Percentiles rank a stretch among this genome's conserved stretches.
Evolutionary conservation across 331 rosid genomes (phyloP).

Genomic region (Prunus yedoensis): DNA sequence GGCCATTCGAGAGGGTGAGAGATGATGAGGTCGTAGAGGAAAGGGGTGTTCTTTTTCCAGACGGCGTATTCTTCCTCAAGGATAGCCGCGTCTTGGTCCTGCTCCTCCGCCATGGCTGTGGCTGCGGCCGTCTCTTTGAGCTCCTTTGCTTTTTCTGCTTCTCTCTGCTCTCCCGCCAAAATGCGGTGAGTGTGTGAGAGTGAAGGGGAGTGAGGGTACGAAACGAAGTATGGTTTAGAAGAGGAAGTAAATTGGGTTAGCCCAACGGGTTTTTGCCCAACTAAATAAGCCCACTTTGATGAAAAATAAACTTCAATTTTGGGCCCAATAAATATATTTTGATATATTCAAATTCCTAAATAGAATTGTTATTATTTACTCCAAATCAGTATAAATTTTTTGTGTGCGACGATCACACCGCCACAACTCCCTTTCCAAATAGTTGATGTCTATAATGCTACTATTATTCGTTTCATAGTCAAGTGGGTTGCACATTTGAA

Average conservation of each 20-base stretch:
- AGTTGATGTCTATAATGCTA: no score
- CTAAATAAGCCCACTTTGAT: not conserved
- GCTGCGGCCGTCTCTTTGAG: not conserved
- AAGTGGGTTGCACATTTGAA: no score
- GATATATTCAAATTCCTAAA: no score
- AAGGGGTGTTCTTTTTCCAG: slow-evolving; percentile 83
- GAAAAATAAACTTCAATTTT: no score
- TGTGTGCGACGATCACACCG: no score
- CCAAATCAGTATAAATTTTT: no score
- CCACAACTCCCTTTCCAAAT: no score
- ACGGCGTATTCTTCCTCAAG: slow-evolving; percentile 77
- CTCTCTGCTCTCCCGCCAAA: slow-evolving; percentile 32
- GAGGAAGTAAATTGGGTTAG: not conserved
- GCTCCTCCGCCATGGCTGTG: slow-evolving; percentile 56
- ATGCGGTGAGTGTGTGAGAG: not conserved
- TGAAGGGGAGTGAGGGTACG: not conserved
- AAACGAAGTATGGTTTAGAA: not conserved
- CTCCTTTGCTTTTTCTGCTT: not conserved
- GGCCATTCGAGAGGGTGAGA: slow-evolving; percentile 93
- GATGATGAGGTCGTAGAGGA: slow-evolving; percentile 68
- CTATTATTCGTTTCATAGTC: no score
- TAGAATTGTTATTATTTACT: no score
- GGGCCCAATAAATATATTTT: no score
- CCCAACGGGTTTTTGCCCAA: not conserved
- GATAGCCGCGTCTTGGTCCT: slow-evolving; percentile 28